Conservation (phyloP, 1,139 yeast species). For the Scheffersomyces illinoinensis region DNA sequence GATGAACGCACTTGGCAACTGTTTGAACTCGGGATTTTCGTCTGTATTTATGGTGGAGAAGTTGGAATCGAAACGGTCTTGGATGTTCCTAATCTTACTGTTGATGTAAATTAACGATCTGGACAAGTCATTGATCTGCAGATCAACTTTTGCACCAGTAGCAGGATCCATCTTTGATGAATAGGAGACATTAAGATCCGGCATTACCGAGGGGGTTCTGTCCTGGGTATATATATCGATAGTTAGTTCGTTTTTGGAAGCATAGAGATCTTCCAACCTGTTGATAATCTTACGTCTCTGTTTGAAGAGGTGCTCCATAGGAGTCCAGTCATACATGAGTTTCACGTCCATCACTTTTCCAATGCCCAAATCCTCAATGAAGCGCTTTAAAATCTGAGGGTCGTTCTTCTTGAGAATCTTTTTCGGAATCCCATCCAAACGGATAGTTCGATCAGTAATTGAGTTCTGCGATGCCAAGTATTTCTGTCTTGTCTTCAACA, state of each 20-base stretch:
- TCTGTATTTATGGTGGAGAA: constrained; percentile 27
- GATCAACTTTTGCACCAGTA: constrained; percentile 3
- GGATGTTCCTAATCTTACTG: constrained; percentile 28
- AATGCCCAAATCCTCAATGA: constrained; percentile 61
- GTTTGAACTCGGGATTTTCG: constrained; percentile 30
- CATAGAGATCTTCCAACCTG: constrained; percentile 46
- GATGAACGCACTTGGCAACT: constrained; percentile 69
- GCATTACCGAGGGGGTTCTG: constrained; percentile 29
- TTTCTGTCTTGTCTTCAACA: constrained; percentile 41
- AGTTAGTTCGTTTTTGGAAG: constrained; percentile 45
- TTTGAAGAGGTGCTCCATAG: constrained; percentile 43
- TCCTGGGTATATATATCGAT: constrained; percentile 39
- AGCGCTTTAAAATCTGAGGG: constrained; percentile 43
- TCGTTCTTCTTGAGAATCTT: constrained; percentile 40
- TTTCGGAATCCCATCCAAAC: constrained; percentile 51
- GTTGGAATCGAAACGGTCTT: constrained; percentile 28
- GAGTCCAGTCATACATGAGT: constrained; percentile 57
- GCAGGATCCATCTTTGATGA: constrained; percentile 3
- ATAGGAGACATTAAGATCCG: constrained; percentile 3
- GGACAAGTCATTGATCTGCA: constrained; percentile 20
- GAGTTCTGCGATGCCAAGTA: constrained; percentile 46
- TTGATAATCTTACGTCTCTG: constrained; percentile 33
- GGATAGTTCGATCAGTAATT: constrained; percentile 48
- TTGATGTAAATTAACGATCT: constrained; percentile 27
- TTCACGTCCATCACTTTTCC: constrained; percentile 60